These are phyloP conservation scores for Oryza punctata DNA, from an alignment of 176 grass and related monocot genomes.

Conservation along the genomic window DNA sequence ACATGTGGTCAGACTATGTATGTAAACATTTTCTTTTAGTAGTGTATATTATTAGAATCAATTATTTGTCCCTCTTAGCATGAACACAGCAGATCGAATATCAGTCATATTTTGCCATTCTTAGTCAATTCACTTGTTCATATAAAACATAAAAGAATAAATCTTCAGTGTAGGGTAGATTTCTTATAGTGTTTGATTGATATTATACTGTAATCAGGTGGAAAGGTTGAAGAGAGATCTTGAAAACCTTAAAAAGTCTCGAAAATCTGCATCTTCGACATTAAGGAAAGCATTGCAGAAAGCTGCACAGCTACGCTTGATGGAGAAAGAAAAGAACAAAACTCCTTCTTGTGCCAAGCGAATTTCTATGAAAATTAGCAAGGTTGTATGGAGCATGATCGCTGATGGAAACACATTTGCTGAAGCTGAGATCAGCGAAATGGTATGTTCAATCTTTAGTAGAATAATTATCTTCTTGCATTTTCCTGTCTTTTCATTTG, in stretches of 20 bases:
- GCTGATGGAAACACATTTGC: constrained; percentile 99
- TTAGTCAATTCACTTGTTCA: constrained; percentile 8
- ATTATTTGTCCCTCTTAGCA: constrained; percentile 6
- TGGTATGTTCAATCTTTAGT: constrained; percentile 54
- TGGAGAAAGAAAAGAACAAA: constrained; percentile 99
- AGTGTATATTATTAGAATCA: constrained; percentile 22
- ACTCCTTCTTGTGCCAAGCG: constrained; percentile 92
- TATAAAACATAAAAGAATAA: constrained; percentile 29
- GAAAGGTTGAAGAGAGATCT: constrained; percentile 76
- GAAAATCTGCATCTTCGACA: constrained; percentile 76
- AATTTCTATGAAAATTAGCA: constrained; percentile 94
- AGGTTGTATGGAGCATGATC: constrained; percentile 99
- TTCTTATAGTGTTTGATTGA: constrained; percentile 29
- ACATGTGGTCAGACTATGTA: neutral
- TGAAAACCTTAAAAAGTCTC: constrained; percentile 63
- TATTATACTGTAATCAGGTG: constrained; percentile 63
- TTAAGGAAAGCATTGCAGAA: constrained; percentile 92
- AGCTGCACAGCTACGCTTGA: constrained; percentile 81
- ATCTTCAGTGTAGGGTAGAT: constrained; percentile 29
- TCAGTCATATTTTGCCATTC: neutral
- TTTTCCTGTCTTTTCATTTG: constrained; percentile 20
- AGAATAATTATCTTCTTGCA: constrained; percentile 29
- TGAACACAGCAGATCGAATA: neutral
- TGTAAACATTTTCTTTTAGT: neutral
- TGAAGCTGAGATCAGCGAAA: constrained; percentile 97